Percentiles rank a stretch among this genome's conserved stretches.
Conservation (phyloP, 2,329 filamentous ascomycete species). For the Thielaviopsis ethacetica region DNA sequence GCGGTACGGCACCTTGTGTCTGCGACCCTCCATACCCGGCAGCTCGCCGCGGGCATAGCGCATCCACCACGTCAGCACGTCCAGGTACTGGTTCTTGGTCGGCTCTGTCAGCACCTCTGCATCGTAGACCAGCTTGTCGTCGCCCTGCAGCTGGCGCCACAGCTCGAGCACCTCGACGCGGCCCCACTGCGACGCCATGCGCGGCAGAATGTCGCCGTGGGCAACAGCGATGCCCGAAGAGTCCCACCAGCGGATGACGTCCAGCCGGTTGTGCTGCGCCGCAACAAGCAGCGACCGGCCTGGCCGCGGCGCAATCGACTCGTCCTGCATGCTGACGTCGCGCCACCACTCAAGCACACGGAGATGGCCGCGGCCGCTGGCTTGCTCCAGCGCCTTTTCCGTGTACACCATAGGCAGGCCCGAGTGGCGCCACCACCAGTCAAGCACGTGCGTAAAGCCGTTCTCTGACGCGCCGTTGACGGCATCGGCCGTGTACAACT, state of each 20-base stretch:
- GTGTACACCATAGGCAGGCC: slow-evolving; percentile 71
- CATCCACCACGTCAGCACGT: slow-evolving; percentile 88
- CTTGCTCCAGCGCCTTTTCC: slow-evolving; percentile 73
- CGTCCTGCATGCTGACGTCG: slow-evolving; percentile 43
- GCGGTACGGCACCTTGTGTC: slow-evolving; percentile 72
- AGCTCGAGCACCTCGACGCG: slow-evolving; percentile 70
- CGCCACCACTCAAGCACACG: slow-evolving; percentile 89
- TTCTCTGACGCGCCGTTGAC: slow-evolving; percentile 76
- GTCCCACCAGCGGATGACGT: slow-evolving; percentile 78
- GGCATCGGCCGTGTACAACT: slow-evolving; percentile 60
- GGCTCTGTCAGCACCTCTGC: slow-evolving; percentile 71
- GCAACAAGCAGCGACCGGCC: slow-evolving; percentile 74
- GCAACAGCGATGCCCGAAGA: slow-evolving; percentile 62
- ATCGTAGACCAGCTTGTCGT: slow-evolving; percentile 54
- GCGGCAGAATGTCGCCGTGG: slow-evolving; percentile 67
- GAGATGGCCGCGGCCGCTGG: slow-evolving; percentile 71
- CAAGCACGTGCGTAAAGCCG: slow-evolving; percentile 69
- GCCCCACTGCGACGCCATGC: slow-evolving; percentile 70
- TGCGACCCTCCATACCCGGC: slow-evolving; percentile 35
- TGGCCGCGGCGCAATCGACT: slow-evolving; percentile 50
- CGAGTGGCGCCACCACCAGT: slow-evolving; percentile 77
- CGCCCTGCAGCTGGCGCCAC: slow-evolving; percentile 58
- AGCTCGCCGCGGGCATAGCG: slow-evolving; percentile 42
- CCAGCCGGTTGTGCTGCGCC: slow-evolving; percentile 63
- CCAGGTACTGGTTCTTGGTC: slow-evolving; percentile 71